Conservation (phyloP, 768 basidiomycete genomes). For the Kwoniella mangroviensis region DNA sequence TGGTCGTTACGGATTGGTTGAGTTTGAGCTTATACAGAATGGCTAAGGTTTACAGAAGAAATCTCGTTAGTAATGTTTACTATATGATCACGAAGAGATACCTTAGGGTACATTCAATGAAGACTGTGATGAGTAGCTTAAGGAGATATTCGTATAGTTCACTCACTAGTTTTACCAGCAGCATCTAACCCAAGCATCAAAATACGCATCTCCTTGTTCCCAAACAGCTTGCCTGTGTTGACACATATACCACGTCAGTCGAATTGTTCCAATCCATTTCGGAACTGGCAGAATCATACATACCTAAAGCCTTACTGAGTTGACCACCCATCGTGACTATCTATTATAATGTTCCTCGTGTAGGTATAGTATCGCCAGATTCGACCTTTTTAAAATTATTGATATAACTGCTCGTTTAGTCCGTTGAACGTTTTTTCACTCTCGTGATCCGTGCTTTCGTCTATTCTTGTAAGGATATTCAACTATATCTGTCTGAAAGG, state of each 20-base stretch:
- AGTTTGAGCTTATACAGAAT: constrained; percentile 99
- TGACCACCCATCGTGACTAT: constrained; percentile 50
- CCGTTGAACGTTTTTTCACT: neutral
- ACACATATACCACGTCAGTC: constrained; percentile 2
- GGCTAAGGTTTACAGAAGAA: constrained; percentile 63
- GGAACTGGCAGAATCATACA: constrained; percentile 9
- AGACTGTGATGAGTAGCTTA: too few relatives aligned
- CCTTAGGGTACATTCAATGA: too few relatives aligned
- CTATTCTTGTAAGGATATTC: neutral
- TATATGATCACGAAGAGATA: too few relatives aligned
- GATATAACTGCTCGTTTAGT: neutral
- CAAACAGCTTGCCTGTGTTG: constrained; percentile 80
- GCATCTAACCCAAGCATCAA: constrained; percentile 97
- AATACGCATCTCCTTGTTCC: constrained; percentile 98
- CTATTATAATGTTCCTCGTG: neutral
- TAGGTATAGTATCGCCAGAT: neutral
- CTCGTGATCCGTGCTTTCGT: neutral
- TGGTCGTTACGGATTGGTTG: constrained; percentile 97
- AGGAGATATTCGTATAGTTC: too few relatives aligned
- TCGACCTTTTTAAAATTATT: too few relatives aligned
- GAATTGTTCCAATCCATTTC: too few relatives aligned
- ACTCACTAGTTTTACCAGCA: constrained; percentile 96
- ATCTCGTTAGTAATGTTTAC: neutral
- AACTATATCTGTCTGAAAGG: neutral
- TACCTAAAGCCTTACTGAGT: constrained; percentile 56